These are phyloP conservation scores for Clathrospora elynae DNA, from an alignment of 2,329 filamentous ascomycete genomes.

Conservation along the genomic window DNA sequence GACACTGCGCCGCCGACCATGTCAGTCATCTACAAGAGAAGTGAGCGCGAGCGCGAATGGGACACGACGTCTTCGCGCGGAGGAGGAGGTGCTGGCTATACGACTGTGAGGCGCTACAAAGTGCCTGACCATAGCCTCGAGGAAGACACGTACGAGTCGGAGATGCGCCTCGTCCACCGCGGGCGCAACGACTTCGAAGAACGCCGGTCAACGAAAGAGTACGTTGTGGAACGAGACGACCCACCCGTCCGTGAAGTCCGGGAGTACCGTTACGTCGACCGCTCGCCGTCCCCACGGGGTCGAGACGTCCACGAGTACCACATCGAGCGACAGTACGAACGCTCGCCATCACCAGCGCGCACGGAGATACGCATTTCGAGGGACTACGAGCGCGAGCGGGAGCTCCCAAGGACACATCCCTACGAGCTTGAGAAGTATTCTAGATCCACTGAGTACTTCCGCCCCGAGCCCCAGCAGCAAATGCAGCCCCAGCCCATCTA, in stretches of 20 bases:
- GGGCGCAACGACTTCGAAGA: constrained; percentile 42
- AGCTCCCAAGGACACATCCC: constrained; percentile 35
- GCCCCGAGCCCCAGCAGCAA: constrained; percentile 47
- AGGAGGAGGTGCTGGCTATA: constrained; percentile 51
- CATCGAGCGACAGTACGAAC: constrained; percentile 47
- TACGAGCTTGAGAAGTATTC: constrained; percentile 58
- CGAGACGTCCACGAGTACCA: constrained; percentile 57
- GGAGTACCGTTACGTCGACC: constrained; percentile 47
- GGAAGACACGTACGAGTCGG: constrained; percentile 52
- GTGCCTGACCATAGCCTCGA: constrained; percentile 55
- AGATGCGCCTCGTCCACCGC: constrained; percentile 56
- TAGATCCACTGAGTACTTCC: constrained; percentile 59
- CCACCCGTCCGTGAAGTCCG: constrained; percentile 41
- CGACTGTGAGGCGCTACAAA: constrained; percentile 65
- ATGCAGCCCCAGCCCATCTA: constrained; percentile 53
- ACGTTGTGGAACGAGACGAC: constrained; percentile 45
- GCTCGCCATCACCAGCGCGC: constrained; percentile 54
- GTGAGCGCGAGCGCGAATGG: constrained; percentile 54
- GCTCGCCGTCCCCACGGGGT: constrained; percentile 51
- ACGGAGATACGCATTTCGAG: constrained; percentile 42
- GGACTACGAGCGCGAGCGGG: constrained; percentile 42
- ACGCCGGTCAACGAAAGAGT: constrained; percentile 45
- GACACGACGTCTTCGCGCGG: constrained; percentile 41
- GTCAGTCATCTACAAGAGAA: constrained; percentile 52
- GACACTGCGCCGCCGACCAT: constrained; percentile 33